A percentile compares a stretch with the other conserved stretches of the same genome.
These are phyloP conservation scores for Paramecium bursaria DNA, from an alignment of 73 alveolate species.

Conservation along the genomic window DNA sequence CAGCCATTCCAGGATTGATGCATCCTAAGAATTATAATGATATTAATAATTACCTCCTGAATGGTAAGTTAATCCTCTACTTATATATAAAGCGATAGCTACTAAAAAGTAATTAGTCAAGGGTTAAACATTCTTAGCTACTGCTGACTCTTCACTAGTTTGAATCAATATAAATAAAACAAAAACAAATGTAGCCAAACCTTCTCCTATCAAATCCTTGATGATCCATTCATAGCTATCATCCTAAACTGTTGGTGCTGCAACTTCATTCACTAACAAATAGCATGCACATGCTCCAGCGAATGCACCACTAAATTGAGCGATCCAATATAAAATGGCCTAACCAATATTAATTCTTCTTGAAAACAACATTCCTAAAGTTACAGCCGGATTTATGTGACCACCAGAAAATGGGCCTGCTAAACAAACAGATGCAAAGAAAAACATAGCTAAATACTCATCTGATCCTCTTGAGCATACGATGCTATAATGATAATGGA, in stretches of 20 bases:
- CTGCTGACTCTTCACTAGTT: constrained; percentile 33
- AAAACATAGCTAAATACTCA: constrained; percentile 49
- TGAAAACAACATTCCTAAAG: constrained; percentile 44
- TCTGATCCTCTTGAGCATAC: constrained; percentile 47
- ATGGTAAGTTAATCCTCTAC: constrained; percentile 56
- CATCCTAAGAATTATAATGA: constrained; percentile 18
- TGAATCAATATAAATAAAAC: constrained; percentile 30
- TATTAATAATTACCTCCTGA: constrained; percentile 43
- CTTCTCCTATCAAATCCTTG: constrained; percentile 34
- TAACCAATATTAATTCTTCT: constrained; percentile 54
- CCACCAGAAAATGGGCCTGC: constrained; percentile 64
- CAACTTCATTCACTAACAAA: constrained; percentile 45
- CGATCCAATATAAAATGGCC: constrained; percentile 51
- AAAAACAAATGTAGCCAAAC: constrained; percentile 29
- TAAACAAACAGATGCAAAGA: constrained; percentile 58
- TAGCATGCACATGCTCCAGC: constrained; percentile 38
- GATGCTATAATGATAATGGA: not conserved
- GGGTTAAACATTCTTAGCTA: constrained; percentile 33
- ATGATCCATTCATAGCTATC: constrained; percentile 23
- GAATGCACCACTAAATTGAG: constrained; percentile 51
- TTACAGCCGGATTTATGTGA: constrained; percentile 46
- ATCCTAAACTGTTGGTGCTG: constrained; percentile 25
- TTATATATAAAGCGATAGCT: constrained; percentile 27
- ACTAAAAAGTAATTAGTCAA: constrained; percentile 37
- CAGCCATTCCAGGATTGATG: constrained; percentile 60